Base-by-base conservation (phyloP, 345 rosid species). In the Sapria himalayana region DNA sequence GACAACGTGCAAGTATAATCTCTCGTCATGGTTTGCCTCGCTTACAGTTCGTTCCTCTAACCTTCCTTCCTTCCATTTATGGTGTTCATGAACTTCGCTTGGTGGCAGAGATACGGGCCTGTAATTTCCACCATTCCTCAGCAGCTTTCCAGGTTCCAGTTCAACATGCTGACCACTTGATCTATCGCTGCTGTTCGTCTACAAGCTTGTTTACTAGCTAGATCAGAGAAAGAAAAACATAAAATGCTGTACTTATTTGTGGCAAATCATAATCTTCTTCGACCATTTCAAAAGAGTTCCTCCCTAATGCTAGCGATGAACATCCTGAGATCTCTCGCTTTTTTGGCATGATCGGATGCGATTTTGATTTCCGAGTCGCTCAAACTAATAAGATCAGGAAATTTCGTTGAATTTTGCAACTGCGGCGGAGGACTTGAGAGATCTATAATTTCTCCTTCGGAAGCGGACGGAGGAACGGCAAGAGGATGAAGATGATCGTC, bases 131-230 rank as follows among this genome's bases (percentile, higher is more conserved):
- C 93, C 59, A 85, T 85, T 58, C 96, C 96, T 25, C 93, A 81
- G 64, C 96, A 85, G 65, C 93, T 85, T 39, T 85, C 96, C 25
- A 81, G 96, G 67, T 81, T 81, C 69, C 93, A 77, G 61, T 81
- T 85, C 73, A 81, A 77, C 54, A 85, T 85, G 96, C 71, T 80
- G 43, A 52, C 78, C 27, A 61, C 70, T 9, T 81, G 65, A 85
- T n/a, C n/a, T n/a, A n/a, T n/a, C n/a, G 25, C 4, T 18, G n/a
- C n/a, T n/a, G n/a, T n/a, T n/a, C n/a, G n/a, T n/a, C n/a, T n/a
- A n/a, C n/a, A n/a, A n/a, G n/a, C n/a, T n/a, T n/a, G n/a, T n/a
- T n/a, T n/a, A n/a, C n/a, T n/a, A n/a, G n/a, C n/a, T n/a, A n/a
- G n/a, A n/a, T n/a, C n/a, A n/a, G n/a, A n/a, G n/a, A n/a, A n/a